Evolutionary conservation across 345 rosid genomes (phyloP).

Genomic region (Carallia pectinifolia): DNA sequence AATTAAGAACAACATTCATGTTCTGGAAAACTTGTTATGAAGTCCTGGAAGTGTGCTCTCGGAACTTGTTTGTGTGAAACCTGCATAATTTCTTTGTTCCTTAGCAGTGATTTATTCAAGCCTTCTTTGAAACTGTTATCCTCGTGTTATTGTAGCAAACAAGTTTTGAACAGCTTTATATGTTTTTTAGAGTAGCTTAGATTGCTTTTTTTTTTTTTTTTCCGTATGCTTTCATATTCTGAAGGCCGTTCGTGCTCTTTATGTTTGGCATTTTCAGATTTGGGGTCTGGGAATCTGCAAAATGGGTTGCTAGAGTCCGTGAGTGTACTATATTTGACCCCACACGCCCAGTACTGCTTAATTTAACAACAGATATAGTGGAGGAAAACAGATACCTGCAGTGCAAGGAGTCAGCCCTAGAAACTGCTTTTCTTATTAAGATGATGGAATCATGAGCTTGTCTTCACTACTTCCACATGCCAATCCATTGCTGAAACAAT

Average conservation of each 20-base stretch:
- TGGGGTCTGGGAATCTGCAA: constrained; percentile 96
- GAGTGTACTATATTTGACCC: constrained; percentile 66
- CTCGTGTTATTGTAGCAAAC: not conserved
- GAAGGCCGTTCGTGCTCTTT: not conserved
- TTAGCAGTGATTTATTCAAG: not conserved
- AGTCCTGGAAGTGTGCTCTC: not conserved
- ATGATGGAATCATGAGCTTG: constrained; percentile 51
- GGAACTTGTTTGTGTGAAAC: not conserved
- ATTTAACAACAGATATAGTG: constrained; percentile 69
- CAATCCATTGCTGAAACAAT: not conserved
- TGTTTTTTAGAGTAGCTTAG: too few species aligned
- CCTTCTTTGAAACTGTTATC: constrained; percentile 1
- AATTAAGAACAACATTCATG: too few species aligned
- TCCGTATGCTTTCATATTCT: not conserved
- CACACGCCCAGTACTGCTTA: constrained; percentile 61
- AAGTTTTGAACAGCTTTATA: not conserved
- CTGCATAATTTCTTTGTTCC: not conserved
- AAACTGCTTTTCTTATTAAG: constrained; percentile 74
- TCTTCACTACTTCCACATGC: not conserved
- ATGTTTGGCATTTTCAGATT: constrained; percentile 40
- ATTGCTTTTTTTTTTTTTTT: not conserved
- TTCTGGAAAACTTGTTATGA: too few species aligned
- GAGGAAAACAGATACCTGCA: constrained; percentile 84
- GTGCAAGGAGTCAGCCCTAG: constrained; percentile 70
- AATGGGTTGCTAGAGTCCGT: constrained; percentile 86